A percentile compares a stretch with the other conserved stretches of the same genome.
These are phyloP conservation scores for Penicillium sp. DNA, from an alignment of 2,329 filamentous ascomycete species.

Conservation along the genomic window DNA sequence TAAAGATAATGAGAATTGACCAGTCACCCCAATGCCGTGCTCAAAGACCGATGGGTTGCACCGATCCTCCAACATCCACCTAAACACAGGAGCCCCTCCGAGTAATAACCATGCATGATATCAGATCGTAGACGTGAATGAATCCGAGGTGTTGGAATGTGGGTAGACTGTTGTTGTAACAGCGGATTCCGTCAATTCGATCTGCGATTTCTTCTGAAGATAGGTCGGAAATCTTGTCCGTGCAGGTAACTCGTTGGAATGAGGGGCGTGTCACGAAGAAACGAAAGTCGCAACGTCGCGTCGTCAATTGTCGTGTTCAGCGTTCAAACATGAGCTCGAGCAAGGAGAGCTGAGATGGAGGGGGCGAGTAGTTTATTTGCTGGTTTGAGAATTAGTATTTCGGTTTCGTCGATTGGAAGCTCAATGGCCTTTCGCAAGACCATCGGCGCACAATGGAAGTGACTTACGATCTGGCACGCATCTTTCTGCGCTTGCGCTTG, in stretches of 20 bases:
- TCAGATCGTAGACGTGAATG: slow-evolving; percentile 30
- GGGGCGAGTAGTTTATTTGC: slow-evolving; percentile 66
- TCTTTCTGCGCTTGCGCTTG: slow-evolving; percentile 99
- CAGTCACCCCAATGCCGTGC: slow-evolving; percentile 30
- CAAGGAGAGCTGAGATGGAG: slow-evolving; percentile 52
- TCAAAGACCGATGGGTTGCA: slow-evolving; percentile 13
- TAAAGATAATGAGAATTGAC: slow-evolving; percentile 35
- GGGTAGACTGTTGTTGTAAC: slow-evolving; percentile 26
- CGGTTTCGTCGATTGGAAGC: neutral
- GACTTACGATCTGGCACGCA: slow-evolving; percentile 90
- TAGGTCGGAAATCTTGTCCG: slow-evolving; percentile 18
- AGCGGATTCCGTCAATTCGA: slow-evolving; percentile 28
- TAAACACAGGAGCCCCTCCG: slow-evolving; percentile 35
- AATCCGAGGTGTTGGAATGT: slow-evolving; percentile 31
- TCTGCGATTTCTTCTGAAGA: slow-evolving; percentile 18
- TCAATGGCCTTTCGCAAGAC: neutral
- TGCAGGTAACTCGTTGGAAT: slow-evolving; percentile 23
- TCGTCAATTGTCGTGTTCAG: slow-evolving; percentile 40
- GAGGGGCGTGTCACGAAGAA: slow-evolving; percentile 29
- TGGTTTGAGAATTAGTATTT: slow-evolving; percentile 41
- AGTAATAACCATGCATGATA: slow-evolving; percentile 26
- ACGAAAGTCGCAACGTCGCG: slow-evolving; percentile 33
- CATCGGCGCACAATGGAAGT: neutral
- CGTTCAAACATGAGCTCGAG: slow-evolving; percentile 38
- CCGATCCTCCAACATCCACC: slow-evolving; percentile 33